Conservation (phyloP, 164 flowering plant species). For the Platanus orientalis region DNA sequence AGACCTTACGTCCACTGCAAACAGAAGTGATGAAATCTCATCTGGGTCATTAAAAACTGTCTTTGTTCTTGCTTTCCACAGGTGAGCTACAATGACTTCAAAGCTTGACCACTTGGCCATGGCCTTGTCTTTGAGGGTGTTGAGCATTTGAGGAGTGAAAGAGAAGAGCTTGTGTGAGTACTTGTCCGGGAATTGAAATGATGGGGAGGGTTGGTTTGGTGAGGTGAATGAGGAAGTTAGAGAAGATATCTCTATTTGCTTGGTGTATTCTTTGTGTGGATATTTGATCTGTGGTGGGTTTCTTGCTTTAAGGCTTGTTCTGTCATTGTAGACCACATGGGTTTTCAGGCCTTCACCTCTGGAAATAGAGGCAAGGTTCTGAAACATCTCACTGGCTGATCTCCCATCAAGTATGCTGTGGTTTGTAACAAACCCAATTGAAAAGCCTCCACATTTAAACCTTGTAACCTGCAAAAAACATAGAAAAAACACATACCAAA, state of each 20-base stretch:
- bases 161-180: slow-evolving; percentile 30
- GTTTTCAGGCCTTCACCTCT: slow-evolving; percentile 33
- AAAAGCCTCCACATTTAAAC: slow-evolving; percentile 46
- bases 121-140: slow-evolving; percentile 27
- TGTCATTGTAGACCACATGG: slow-evolving; percentile 22
- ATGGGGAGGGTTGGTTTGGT: slow-evolving; percentile 12
- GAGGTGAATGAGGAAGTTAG: slow-evolving; percentile 31
- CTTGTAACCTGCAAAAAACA: slow-evolving; percentile 36
- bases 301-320: slow-evolving; percentile 40
- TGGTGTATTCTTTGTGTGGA: slow-evolving; percentile 32
- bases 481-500: not conserved
- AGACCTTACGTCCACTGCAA: slow-evolving; percentile 41
- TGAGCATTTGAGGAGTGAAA: slow-evolving; percentile 29
- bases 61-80: slow-evolving; percentile 39
- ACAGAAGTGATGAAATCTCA: slow-evolving; percentile 28
- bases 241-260: slow-evolving; percentile 15
- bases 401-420: slow-evolving; percentile 45
- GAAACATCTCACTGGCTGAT: slow-evolving; percentile 41
- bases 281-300: slow-evolving; percentile 32
- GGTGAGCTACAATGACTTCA: slow-evolving; percentile 39
- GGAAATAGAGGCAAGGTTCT: slow-evolving; percentile 38
- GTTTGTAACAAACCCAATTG: slow-evolving; percentile 40
- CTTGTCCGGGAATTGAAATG: slow-evolving; percentile 15
- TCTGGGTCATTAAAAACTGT: slow-evolving; percentile 24
- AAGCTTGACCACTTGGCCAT: slow-evolving; percentile 34